Base-by-base conservation (phyloP, 2,329 filamentous ascomycete species). In the Onygenales sp. region DNA sequence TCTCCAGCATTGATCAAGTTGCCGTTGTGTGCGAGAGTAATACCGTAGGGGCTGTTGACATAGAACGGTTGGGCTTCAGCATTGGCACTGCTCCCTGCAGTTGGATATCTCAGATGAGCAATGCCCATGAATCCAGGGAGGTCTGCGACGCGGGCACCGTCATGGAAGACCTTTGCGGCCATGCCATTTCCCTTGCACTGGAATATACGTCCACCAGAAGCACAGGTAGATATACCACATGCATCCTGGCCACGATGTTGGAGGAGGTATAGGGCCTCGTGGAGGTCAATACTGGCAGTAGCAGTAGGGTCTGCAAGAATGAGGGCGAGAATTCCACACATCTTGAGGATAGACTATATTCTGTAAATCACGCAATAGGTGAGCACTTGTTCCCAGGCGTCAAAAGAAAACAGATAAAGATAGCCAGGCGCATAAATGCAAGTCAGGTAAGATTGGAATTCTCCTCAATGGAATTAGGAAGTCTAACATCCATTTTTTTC, bases 11-110 rank as follows among this genome's bases (percentile, higher is more conserved):
- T 89, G 75, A 94, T 87, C 46, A 95, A 77, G 71, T 95, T 95
- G 56, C 91, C 90, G 65, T 95, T 95, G 72, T 93, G 85, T 21
- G 85, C 81, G 66, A 93, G 80, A 64, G 80, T 87, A 62, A 94
- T 86, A 47, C 89, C 89, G 66, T 89, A 93, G 1, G 88, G 89
- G 54, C 80, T 81, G 74, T 95, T 95, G 63, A 93, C 89, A 66
- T 93, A 95, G 70, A 96, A 95, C 0, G 91, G 91, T 71, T 95
- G 90, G 9, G 89, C 88, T 71, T 95, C 89, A 7, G 89, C 84
- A 64, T 89, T 92, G 55, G 82, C 82, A 60, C 85, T 87, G 67
- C 85, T 93, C 54, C 91, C 91, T 10, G 87, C 87, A 7, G 91
- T 96, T 9, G 91, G 91, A 70, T 96, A 96, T 67, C 91, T 79